These are phyloP conservation scores for Phanerodontia chrysosporium DNA, from an alignment of 768 basidiomycete genomes.

Conservation along the genomic window DNA sequence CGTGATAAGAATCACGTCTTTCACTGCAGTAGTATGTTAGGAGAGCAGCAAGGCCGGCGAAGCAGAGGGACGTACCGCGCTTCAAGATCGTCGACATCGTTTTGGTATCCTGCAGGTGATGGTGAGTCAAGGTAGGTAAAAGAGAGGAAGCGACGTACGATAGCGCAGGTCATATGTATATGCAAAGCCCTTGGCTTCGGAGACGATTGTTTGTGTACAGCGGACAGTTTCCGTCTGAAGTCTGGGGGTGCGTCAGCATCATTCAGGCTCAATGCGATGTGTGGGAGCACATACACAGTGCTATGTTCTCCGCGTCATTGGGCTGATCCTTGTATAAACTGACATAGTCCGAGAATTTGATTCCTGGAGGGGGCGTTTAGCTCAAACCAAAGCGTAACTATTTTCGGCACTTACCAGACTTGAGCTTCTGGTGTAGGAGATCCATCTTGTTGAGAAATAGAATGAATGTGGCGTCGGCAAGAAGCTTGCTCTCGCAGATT, in stretches of 20 bases:
- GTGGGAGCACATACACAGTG: constrained; percentile 43
- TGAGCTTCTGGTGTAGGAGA: constrained; percentile 51
- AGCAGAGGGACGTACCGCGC: constrained; percentile 3
- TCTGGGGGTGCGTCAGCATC: constrained; percentile 31
- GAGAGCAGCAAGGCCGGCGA: neutral
- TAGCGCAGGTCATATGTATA: constrained; percentile 54
- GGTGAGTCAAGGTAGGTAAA: neutral
- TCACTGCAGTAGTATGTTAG: neutral
- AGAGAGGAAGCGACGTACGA: constrained; percentile 34
- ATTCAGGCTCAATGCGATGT: neutral
- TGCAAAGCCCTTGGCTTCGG: constrained; percentile 45
- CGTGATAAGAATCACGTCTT: constrained; percentile 6
- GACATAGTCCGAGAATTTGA: constrained; percentile 52
- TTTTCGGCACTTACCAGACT: constrained; percentile 22
- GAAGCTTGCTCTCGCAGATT: constrained; percentile 54
- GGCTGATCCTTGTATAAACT: constrained; percentile 48
- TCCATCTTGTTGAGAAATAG: constrained; percentile 63
- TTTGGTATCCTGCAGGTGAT: constrained; percentile 7
- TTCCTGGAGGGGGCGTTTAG: constrained; percentile 25
- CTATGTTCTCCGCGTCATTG: constrained; percentile 48
- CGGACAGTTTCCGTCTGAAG: constrained; percentile 45
- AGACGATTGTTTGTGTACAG: constrained; percentile 47
- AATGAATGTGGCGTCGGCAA: constrained; percentile 50
- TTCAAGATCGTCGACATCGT: constrained; percentile 12
- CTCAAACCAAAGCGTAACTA: no score